A percentile compares a stretch with the other conserved stretches of the same genome.
Conservation (phyloP, 495 filamentous ascomycete species). For the Hypoxylon perforatum region DNA sequence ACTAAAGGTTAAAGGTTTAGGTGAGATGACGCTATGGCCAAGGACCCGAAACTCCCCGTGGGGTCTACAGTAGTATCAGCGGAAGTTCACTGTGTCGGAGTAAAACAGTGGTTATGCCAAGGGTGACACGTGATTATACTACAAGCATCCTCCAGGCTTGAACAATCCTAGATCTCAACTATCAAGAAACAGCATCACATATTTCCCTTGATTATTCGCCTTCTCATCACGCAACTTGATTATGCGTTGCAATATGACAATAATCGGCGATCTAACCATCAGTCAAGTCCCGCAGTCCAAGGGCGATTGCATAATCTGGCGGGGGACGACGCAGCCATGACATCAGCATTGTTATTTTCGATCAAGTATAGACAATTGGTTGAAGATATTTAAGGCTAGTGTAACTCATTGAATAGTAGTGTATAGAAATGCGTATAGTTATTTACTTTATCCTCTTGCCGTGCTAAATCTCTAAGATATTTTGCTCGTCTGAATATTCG, state of each 20-base stretch:
- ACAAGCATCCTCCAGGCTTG: neutral
- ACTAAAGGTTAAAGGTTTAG: neutral
- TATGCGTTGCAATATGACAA: no score
- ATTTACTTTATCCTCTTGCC: no score
- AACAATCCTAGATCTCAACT: no score
- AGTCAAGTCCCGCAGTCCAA: conserved; percentile 2
- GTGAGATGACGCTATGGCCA: neutral
- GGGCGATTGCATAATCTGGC: conserved; percentile 9
- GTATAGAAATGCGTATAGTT: neutral
- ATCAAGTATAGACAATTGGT: conserved; percentile 8
- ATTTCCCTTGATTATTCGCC: no score
- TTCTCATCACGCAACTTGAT: no score
- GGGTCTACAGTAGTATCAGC: neutral
- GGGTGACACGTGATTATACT: neutral
- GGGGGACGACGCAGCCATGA: conserved; percentile 30
- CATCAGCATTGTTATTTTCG: conserved; percentile 28
- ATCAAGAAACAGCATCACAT: no score
- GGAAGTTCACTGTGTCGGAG: neutral
- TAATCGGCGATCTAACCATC: no score
- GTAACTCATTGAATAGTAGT: conserved; percentile 8
- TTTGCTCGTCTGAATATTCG: neutral
- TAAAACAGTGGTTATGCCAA: neutral
- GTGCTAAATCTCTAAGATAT: no score
- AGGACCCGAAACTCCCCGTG: neutral
- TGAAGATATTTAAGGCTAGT: neutral